These are phyloP conservation scores for Candida dendrica DNA, from an alignment of 805 yeast genomes.

Conservation along the genomic window DNA sequence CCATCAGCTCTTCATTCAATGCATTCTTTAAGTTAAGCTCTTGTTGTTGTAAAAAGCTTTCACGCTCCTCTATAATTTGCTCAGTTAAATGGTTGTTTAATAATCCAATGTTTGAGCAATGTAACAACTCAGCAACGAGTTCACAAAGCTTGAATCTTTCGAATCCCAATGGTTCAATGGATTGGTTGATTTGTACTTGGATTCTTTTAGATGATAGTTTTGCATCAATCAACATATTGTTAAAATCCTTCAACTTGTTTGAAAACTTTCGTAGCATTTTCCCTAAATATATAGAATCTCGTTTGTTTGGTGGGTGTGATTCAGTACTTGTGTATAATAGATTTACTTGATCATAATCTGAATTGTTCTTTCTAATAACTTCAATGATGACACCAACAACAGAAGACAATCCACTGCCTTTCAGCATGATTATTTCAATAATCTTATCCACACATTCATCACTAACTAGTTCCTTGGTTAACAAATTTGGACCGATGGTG, in stretches of 20 bases:
- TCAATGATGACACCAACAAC: slow-evolving; percentile 93
- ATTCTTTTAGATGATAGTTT: slow-evolving; percentile 20
- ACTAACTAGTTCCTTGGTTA: slow-evolving; percentile 81
- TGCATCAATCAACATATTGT: slow-evolving; percentile 33
- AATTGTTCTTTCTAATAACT: slow-evolving; percentile 87
- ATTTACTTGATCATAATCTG: slow-evolving; percentile 87
- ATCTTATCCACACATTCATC: slow-evolving; percentile 53
- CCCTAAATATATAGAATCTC: slow-evolving; percentile 91
- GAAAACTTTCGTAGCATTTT: slow-evolving; percentile 70
- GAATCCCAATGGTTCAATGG: slow-evolving; percentile 80
- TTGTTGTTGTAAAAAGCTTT: slow-evolving; percentile 42
- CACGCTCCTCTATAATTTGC: slow-evolving; percentile 61
- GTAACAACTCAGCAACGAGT: slow-evolving; percentile 86
- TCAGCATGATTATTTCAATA: slow-evolving; percentile 58
- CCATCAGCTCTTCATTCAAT: slow-evolving; percentile 20
- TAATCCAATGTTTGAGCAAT: slow-evolving; percentile 92
- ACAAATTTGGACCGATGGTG: slow-evolving; percentile 89
- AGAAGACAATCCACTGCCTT: slow-evolving; percentile 78
- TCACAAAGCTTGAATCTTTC: slow-evolving; percentile 91
- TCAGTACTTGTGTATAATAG: slow-evolving; percentile 68
- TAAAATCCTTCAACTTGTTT: slow-evolving; percentile 48
- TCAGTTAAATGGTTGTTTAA: slow-evolving; percentile 75
- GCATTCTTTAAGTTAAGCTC: slow-evolving; percentile 19
- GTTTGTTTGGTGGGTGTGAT: slow-evolving; percentile 77
- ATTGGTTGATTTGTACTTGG: slow-evolving; percentile 41